These are phyloP conservation scores for Pichia ethanolica DNA, from an alignment of 805 yeast genomes.

Conservation along the genomic window DNA sequence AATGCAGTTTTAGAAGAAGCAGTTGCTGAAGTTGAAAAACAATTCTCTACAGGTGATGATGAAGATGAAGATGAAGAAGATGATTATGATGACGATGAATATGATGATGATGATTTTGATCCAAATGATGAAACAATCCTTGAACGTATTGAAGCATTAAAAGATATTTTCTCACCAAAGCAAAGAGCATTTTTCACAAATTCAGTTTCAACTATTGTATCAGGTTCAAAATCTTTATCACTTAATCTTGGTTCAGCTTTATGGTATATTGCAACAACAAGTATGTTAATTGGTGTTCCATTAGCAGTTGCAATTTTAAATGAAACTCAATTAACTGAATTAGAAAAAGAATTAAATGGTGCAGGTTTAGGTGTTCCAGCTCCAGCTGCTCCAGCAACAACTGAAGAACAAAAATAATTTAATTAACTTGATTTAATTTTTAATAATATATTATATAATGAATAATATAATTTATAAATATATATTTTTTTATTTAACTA, in stretches of 20 bases:
- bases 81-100: conserved; percentile 42
- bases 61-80: conserved; percentile 30
- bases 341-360: conserved; percentile 73
- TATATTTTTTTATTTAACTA: background rate
- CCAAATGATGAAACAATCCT: conserved; percentile 67
- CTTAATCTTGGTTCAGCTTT: conserved; percentile 64
- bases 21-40: conserved; percentile 29
- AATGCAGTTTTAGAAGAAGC: conserved; percentile 30
- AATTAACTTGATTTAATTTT: no score
- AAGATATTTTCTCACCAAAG: conserved; percentile 84
- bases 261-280: conserved; percentile 82
- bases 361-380: conserved; percentile 11
- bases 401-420: conserved; percentile 9
- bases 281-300: conserved; percentile 87
- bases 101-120: conserved; percentile 67
- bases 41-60: conserved; percentile 13
- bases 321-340: conserved; percentile 88
- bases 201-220: conserved; percentile 25
- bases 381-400: conserved; percentile 9
- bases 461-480: background rate
- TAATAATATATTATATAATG: background rate
- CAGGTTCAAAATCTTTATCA: conserved; percentile 40
- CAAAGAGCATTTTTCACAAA: conserved; percentile 50
- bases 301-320: conserved; percentile 80
- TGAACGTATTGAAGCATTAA: conserved; percentile 87